These are phyloP conservation scores for Backusella australiensis DNA, from an alignment of 192 early-diverging fungal genomes.

Conservation along the genomic window DNA sequence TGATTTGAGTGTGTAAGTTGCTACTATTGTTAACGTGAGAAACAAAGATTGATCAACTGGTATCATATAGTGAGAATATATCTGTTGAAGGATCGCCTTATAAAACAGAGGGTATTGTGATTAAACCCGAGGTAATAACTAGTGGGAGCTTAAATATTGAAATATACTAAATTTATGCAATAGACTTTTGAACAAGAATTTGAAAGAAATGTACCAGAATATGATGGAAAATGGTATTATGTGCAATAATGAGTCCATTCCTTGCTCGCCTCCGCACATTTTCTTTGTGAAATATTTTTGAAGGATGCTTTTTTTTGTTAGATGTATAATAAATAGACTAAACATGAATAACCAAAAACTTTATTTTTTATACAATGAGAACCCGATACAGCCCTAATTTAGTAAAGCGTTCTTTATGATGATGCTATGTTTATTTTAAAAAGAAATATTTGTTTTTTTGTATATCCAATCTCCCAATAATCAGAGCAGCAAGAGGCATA, in stretches of 20 bases:
- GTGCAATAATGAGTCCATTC: neutral
- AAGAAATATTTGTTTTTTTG: no score
- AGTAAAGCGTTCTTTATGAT: no score
- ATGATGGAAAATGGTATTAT: constrained; percentile 12
- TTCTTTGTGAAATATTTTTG: neutral
- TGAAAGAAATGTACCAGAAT: neutral
- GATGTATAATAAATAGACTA: no score
- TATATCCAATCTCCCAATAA: no score
- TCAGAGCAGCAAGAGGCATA: no score
- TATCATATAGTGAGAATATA: constrained; percentile 20
- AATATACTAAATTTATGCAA: neutral
- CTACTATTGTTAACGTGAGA: neutral
- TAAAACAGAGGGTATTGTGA: neutral
- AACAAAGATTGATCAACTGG: neutral
- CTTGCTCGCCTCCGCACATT: no score
- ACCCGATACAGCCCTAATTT: no score
- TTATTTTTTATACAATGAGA: no score
- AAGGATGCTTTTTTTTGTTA: neutral
- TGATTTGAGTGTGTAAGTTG: constrained; percentile 6
- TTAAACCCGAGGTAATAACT: neutral
- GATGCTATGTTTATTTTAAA: no score
- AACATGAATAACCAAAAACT: no score
- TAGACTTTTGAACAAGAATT: neutral
- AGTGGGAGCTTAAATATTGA: neutral
- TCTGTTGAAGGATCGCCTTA: constrained; percentile 18